phyloP scores from a whole-genome alignment of 495 filamentous ascomycete species.

The Entonaema liquescens region DNA sequence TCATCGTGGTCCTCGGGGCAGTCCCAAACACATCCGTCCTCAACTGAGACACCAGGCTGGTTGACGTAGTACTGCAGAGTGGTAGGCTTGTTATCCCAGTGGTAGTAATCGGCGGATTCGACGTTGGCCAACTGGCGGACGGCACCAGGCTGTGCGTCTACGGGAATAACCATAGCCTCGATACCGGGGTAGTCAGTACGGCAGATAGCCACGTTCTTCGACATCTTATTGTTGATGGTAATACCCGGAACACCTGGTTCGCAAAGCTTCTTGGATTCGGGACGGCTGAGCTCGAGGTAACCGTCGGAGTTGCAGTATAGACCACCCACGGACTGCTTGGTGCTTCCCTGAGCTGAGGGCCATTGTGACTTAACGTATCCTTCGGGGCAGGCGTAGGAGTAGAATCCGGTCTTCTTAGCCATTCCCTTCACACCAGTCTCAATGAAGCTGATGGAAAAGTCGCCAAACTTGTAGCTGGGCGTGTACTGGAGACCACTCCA shows the following conservation, averaged over 20 bases:
- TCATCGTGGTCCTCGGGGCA: constrained; percentile 57
- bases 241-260: constrained; percentile 75
- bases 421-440: constrained; percentile 69
- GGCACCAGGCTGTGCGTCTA: constrained; percentile 65
- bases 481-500: constrained; percentile 81
- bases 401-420: constrained; percentile 72
- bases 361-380: constrained; percentile 96
- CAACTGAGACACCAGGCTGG: constrained; percentile 69
- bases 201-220: constrained; percentile 75
- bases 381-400: constrained; percentile 92
- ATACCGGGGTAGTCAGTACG: constrained; percentile 95
- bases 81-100: constrained; percentile 75
- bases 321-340: constrained; percentile 89
- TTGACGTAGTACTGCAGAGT: constrained; percentile 99
- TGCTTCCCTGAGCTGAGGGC: constrained; percentile 80
- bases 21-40: constrained; percentile 84
- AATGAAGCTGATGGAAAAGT: constrained; percentile 58
- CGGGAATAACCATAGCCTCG: constrained; percentile 84
- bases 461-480: constrained; percentile 50
- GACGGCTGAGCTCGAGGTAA: constrained; percentile 81
- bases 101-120: constrained; percentile 73
- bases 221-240: constrained; percentile 75
- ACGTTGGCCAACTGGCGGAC: constrained; percentile 76
- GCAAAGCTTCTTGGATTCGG: constrained; percentile 74
- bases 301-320: constrained; percentile 78